Conservation (phyloP, 495 filamentous ascomycete species). For the Aspergillus avenaceus region DNA sequence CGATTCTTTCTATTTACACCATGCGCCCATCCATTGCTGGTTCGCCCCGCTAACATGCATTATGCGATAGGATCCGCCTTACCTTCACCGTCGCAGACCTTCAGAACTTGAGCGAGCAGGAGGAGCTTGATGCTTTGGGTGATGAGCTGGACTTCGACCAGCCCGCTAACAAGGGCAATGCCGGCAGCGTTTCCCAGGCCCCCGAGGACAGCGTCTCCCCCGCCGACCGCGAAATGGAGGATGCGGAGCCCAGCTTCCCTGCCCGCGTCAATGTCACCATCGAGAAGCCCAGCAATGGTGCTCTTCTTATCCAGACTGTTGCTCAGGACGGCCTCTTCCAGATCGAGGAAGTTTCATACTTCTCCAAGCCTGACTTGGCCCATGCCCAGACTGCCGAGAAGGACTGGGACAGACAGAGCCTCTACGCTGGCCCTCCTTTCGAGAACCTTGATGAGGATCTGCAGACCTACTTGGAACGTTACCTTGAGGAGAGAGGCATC, state of each 20-base stretch:
- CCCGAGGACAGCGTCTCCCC: constrained; percentile 56
- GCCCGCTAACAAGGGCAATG: constrained; percentile 47
- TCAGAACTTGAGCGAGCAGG: constrained; percentile 63
- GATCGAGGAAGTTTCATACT: constrained; percentile 90
- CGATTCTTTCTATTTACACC: not conserved
- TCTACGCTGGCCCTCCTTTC: constrained; percentile 92
- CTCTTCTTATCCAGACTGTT: constrained; percentile 79
- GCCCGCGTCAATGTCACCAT: constrained; percentile 81
- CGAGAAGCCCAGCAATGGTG: constrained; percentile 76
- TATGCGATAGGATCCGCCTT: constrained; percentile 67
- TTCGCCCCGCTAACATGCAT: constrained; percentile 2
- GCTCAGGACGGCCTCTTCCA: constrained; percentile 83
- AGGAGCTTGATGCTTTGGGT: constrained; percentile 46
- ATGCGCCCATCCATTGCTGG: not conserved
- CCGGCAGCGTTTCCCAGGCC: constrained; percentile 48
- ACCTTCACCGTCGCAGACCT: constrained; percentile 93
- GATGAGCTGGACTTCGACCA: constrained; percentile 52
- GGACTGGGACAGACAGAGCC: constrained; percentile 64
- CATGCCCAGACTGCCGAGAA: constrained; percentile 59
- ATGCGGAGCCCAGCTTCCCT: constrained; percentile 62
- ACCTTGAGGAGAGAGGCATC: constrained; percentile 91
- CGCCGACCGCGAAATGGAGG: constrained; percentile 52
- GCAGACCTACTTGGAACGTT: constrained; percentile 85
- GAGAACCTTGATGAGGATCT: constrained; percentile 93
- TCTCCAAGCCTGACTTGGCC: constrained; percentile 67